Conservation (phyloP, 129 eudicot species). For the Lactuca saligna region DNA sequence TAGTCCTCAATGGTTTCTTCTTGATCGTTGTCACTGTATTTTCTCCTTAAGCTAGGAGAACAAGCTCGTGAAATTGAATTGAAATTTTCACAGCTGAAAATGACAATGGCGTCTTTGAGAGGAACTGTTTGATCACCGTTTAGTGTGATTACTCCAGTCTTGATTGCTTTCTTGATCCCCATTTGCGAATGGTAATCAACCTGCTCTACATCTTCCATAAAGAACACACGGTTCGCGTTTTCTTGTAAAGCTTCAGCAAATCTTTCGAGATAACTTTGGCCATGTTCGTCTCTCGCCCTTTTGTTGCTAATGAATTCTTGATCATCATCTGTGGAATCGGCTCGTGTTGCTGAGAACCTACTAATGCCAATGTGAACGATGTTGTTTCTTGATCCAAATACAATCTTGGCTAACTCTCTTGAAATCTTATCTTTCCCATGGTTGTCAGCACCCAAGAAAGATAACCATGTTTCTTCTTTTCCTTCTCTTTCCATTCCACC, state of each 20-base stretch:
- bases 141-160: slow-evolving; percentile 44
- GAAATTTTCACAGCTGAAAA: slow-evolving; percentile 62
- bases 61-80: slow-evolving; percentile 47
- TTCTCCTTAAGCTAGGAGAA: slow-evolving; percentile 43
- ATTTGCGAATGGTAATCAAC: slow-evolving; percentile 45
- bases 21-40: background rate
- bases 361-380: slow-evolving; percentile 45
- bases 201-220: slow-evolving; percentile 76
- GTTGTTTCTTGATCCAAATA: slow-evolving; percentile 60
- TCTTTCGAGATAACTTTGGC: slow-evolving; percentile 51
- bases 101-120: slow-evolving; percentile 66
- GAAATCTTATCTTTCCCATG: slow-evolving; percentile 60
- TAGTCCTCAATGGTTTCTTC: slow-evolving; percentile 27
- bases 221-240: slow-evolving; percentile 63
- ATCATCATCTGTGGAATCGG: slow-evolving; percentile 48
- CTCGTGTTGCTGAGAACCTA: slow-evolving; percentile 51
- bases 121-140: slow-evolving; percentile 35
- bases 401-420: slow-evolving; percentile 56
- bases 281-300: slow-evolving; percentile 61
- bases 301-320: slow-evolving; percentile 54
- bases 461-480: slow-evolving; percentile 65
- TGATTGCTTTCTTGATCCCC: slow-evolving; percentile 60
- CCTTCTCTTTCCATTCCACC: slow-evolving; percentile 35
- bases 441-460: slow-evolving; percentile 58
- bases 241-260: slow-evolving; percentile 52